Percentiles rank a stretch among this genome's conserved stretches.
Evolutionary conservation across 108 stramenopile species (phyloP).

Genomic region (Pinguiococcus pyrenoidosus): DNA sequence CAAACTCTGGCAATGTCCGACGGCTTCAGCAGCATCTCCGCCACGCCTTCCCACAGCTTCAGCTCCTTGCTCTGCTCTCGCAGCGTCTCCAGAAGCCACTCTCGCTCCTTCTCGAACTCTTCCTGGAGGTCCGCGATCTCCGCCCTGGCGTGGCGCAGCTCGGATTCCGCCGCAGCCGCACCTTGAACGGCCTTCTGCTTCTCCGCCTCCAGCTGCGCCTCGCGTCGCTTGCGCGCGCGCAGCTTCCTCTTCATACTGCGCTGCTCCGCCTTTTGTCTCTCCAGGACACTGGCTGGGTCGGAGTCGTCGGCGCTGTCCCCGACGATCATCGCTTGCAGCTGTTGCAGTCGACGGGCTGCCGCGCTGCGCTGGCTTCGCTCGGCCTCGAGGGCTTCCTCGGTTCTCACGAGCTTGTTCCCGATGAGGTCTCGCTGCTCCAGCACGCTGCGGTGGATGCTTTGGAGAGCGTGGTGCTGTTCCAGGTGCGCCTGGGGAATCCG

Average conservation of each 20-base stretch:
- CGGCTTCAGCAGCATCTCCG: conserved; percentile 11
- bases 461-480: conserved; percentile 9
- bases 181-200: background rate
- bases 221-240: too few relatives aligned
- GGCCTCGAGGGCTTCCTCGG: too few relatives aligned
- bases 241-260: too few relatives aligned
- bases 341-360: too few relatives aligned
- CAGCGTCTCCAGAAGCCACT: conserved; percentile 23
- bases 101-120: conserved; percentile 27
- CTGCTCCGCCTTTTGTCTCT: too few relatives aligned
- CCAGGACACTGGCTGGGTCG: too few relatives aligned
- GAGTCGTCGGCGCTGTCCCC: too few relatives aligned
- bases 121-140: conserved; percentile 30
- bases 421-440: too few relatives aligned
- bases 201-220: background rate
- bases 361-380: too few relatives aligned
- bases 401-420: too few relatives aligned
- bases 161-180: conserved; percentile 7
- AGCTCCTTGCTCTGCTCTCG: conserved; percentile 30
- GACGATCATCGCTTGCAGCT: too few relatives aligned
- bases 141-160: conserved; percentile 24
- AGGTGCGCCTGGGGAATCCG: conserved; percentile 1
- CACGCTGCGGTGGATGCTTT: too few relatives aligned
- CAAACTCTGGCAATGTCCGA: conserved; percentile 24
- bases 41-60: conserved; percentile 32